A percentile compares a stretch with the other conserved stretches of the same genome.
Evolutionary conservation across 352 stramenopile genomes (phyloP).

Genomic region (Phytopythium aichiense): DNA sequence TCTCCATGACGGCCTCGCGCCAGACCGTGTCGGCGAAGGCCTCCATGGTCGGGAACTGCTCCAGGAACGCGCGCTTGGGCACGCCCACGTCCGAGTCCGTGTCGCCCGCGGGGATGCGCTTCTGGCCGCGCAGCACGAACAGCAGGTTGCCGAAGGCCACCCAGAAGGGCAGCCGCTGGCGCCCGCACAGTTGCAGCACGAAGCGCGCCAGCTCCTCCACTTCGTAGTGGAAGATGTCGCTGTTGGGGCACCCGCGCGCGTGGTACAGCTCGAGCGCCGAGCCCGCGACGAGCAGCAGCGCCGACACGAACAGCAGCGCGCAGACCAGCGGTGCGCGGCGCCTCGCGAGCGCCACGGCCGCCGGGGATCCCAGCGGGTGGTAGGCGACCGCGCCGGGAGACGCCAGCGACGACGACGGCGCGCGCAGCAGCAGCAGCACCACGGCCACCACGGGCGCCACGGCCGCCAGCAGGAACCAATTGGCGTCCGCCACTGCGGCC

Average conservation of each 20-base stretch:
- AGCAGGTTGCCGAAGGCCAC: slow-evolving; percentile 69
- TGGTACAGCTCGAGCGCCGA: slow-evolving; percentile 61
- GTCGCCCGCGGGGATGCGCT: slow-evolving; percentile 63
- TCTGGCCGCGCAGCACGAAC: slow-evolving; percentile 65
- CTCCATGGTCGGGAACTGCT: slow-evolving; percentile 37
- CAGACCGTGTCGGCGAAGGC: slow-evolving; percentile 50
- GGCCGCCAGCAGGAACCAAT: slow-evolving; percentile 59
- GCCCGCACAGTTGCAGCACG: slow-evolving; percentile 47
- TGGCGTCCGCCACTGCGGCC: slow-evolving; percentile 56
- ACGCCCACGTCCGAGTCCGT: slow-evolving; percentile 80
- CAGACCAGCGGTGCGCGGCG: slow-evolving; percentile 31
- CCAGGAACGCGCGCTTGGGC: slow-evolving; percentile 49
- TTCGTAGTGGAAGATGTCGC: slow-evolving; percentile 58
- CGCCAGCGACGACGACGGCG: slow-evolving; percentile 12
- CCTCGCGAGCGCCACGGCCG: slow-evolving; percentile 9
- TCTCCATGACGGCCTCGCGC: slow-evolving; percentile 39
- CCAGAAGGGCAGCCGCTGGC: slow-evolving; percentile 59
- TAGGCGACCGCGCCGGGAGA: slow-evolving; percentile 1
- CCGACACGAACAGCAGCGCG: slow-evolving; percentile 28
- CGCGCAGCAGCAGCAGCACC: slow-evolving; percentile 38
- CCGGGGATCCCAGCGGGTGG: slow-evolving; percentile 10
- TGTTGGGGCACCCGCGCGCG: slow-evolving; percentile 55
- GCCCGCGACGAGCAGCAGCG: slow-evolving; percentile 34
- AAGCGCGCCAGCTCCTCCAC: slow-evolving; percentile 66
- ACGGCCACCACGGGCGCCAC: slow-evolving; percentile 17